Base-by-base conservation (phyloP, 2,329 filamentous ascomycete genomes). In the Periconia sp. region DNA sequence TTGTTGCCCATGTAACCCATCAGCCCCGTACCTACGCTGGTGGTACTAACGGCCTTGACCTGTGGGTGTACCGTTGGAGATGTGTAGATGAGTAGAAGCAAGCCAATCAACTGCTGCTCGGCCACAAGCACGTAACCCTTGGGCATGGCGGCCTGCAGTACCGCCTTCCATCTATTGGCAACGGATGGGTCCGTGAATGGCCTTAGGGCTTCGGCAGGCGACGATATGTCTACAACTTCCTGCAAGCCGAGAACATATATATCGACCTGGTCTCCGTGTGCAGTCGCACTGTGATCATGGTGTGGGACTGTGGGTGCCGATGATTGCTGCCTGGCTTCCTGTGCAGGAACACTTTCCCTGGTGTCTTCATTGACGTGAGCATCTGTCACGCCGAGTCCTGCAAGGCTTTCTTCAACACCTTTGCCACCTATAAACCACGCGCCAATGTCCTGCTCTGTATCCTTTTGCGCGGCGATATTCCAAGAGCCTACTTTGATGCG, bases 1-100 rank as follows among this genome's bases (percentile, higher is more conserved):
- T 99, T 99, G 69, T 99, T 99, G 8, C 94, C 94, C 75, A 96
- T 86, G 63, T 96, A 96, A 0, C 92, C 92, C 70, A 95, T 82
- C 30, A 97, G 70, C 0, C 94, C 94, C 0, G 94, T 99, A 0
- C 92, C 92, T 6, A 97, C 86, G 43, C 83, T 87, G 4, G 85
- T 85, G 2, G 87, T 91, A 69, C 89, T 95, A 55, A 96, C 83
- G 35, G 89, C 88, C 49, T 84, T 88, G 57, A 97, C 82, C 2
- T 86, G 87, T 0, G 85, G 78, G 1, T 83, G 82, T 28, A 97
- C 77, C 7, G 84, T 80, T 0, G 91, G 85, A 0, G 92, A 89
- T 2, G 90, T 92, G 63, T 94, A 97, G 18, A 96, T 80, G 19
- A 97, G 77, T 2, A 96, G 76, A 28, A 96, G 76, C 16, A 99